Percentiles rank a stretch among this genome's conserved stretches.
Conservation (phyloP, 139 green algal genomes). For the Chlorella ohadii region DNA sequence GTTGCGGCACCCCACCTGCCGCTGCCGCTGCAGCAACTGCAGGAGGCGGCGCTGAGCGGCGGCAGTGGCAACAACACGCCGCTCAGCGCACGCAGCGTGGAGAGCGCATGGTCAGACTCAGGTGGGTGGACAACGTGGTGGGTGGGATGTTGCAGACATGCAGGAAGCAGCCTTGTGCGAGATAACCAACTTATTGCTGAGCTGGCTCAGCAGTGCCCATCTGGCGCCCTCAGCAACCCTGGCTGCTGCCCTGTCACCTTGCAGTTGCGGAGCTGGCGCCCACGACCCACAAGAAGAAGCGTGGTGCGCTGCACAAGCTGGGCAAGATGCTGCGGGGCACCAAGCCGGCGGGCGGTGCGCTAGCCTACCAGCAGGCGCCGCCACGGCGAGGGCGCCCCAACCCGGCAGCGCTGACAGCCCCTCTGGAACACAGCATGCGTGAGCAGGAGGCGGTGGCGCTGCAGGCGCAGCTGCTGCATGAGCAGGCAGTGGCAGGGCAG, state of each 20-base stretch:
- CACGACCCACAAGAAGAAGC: conserved; percentile 24
- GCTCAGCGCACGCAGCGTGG: not conserved
- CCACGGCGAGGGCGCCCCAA: not conserved
- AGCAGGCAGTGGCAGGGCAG: not conserved
- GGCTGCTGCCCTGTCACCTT: no score
- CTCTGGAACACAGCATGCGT: conserved; percentile 28
- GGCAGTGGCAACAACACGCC: conserved; percentile 11
- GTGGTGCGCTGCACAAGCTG: conserved; percentile 39
- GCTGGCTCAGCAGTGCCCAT: no score
- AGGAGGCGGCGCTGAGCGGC: not conserved
- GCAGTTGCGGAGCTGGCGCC: conserved; percentile 21
- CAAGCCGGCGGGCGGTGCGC: no score
- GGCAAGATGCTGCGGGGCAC: conserved; percentile 33
- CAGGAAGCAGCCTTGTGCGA: no score
- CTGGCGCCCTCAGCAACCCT: no score
- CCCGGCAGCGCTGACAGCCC: conserved; percentile 5
- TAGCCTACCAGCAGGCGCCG: not conserved
- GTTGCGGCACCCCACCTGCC: not conserved
- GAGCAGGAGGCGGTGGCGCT: conserved; percentile 10
- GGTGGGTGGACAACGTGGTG: conserved; percentile 5
- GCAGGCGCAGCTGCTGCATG: conserved; percentile 22
- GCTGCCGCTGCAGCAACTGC: conserved; percentile 22
- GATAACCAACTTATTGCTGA: no score
- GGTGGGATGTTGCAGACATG: not conserved
- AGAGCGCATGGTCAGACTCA: conserved; percentile 24